Evolutionary conservation across 441 rosid species (phyloP), one percentile per base, ranked within the genome.

Genomic region (Brassica balearica): DNA sequence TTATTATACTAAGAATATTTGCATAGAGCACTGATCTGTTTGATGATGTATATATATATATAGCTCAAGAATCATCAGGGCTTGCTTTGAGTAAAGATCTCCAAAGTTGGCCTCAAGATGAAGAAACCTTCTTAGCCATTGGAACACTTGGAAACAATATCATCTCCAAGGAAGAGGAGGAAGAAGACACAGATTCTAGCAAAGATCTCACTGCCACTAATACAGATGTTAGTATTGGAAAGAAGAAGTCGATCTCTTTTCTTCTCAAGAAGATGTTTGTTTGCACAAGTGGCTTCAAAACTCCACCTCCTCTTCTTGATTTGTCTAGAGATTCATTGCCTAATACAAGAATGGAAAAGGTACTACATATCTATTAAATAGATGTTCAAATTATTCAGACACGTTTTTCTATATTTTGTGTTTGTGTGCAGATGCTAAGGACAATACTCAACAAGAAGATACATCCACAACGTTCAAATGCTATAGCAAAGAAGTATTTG

Each of bases 181-280:
- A 80, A 3, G 60, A 55, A 55, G 82, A 65, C 4, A 1, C 64
- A 58, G 69, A 76, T 12, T 46, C 73, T 41, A 61, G 36, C 83
- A 76, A 80, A 76, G 81, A 81, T 71, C 77, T 80, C 68, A 55
- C 65, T 9, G 25, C 60, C 4, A 12, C n/a, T 36, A 76, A 51
- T 20, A 70, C 76, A 70, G 82, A 80, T 75, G 71, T 70, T 48
- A 65, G 65, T 0, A 17, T 67, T 0, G 74, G 73, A 5, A 81
- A 76, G 65, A 81, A 81, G 81, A 81, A 68, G 41, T 76, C 83
- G 1, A 74, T 81, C 2, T 72, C 83, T 62, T 81, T 81, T 66
- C 83, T 81, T 38, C 70, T 81, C 48, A 81, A 81, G 77, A 81
- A 76, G 62, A 72, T 76, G 80, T 81, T 81, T 76, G 81, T 81